phyloP scores from a whole-genome alignment of 73 alveolate species.

The Paramecium biaurelia region DNA sequence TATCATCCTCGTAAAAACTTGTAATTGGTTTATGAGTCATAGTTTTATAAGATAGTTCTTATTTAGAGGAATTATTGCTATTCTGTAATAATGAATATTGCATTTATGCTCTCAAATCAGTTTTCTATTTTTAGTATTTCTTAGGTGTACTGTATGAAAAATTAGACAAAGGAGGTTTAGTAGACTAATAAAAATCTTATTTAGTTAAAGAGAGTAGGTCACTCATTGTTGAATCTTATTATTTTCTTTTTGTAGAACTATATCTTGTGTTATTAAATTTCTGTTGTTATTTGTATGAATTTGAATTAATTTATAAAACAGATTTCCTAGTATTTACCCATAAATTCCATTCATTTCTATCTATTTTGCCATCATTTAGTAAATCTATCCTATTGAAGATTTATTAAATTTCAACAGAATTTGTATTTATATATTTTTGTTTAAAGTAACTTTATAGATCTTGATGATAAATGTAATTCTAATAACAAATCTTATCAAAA shows the following conservation, averaged over 20 bases:
- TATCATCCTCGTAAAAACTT: background rate
- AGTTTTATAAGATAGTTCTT: background rate
- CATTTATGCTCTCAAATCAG: constrained; percentile 22
- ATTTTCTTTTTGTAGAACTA: background rate
- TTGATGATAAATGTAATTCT: background rate
- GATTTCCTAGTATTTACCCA: background rate
- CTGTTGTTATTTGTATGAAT: background rate
- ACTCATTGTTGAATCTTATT: background rate
- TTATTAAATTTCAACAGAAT: background rate
- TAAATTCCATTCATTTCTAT: background rate
- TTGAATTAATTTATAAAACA: background rate
- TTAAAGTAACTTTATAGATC: background rate
- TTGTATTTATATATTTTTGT: background rate
- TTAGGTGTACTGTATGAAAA: background rate
- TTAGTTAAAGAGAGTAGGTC: background rate
- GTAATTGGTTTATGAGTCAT: background rate
- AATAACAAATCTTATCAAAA: background rate
- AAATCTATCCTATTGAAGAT: constrained; percentile 21
- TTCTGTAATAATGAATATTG: background rate
- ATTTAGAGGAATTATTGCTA: background rate
- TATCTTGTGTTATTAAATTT: background rate
- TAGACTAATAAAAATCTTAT: background rate
- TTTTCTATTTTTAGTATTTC: background rate
- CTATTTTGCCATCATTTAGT: constrained; percentile 2
- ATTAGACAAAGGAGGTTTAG: background rate